Conservation (phyloP, 441 rosid genomes). For the Populus tomentosa region DNA sequence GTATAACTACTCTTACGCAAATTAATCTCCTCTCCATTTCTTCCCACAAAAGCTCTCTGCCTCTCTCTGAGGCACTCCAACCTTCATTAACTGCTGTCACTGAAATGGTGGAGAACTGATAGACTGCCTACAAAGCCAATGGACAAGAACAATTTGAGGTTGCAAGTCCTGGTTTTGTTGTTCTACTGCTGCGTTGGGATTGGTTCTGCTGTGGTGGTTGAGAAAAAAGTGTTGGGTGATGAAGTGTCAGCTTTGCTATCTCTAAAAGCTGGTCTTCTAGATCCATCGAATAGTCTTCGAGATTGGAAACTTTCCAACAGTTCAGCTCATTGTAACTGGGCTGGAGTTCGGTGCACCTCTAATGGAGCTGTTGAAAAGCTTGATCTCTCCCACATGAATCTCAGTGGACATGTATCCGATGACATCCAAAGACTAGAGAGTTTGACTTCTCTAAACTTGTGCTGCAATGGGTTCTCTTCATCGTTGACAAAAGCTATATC, state of each 20-base stretch:
- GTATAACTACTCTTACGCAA: constrained; percentile 30
- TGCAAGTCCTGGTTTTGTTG: constrained; percentile 33
- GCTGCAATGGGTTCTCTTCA: constrained; percentile 60
- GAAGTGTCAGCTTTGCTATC: constrained; percentile 53
- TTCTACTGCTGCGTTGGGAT: constrained; percentile 37
- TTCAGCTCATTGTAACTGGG: constrained; percentile 65
- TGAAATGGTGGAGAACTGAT: constrained; percentile 31
- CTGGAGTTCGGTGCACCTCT: constrained; percentile 70
- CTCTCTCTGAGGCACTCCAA: constrained; percentile 2
- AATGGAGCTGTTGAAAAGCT: constrained; percentile 63
- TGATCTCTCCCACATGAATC: constrained; percentile 76
- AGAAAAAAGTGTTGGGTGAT: constrained; percentile 21
- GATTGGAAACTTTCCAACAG: constrained; percentile 58
- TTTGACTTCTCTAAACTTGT: constrained; percentile 60
- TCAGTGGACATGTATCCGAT: constrained; percentile 61
- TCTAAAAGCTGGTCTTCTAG: constrained; percentile 49
- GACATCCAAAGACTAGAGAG: constrained; percentile 43
- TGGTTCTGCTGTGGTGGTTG: constrained; percentile 23
- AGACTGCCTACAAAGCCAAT: not conserved
- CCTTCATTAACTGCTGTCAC: not conserved
- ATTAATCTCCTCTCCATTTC: constrained; percentile 29
- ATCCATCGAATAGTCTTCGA: constrained; percentile 54
- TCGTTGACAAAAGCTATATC: constrained; percentile 41
- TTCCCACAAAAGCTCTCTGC: constrained; percentile 10
- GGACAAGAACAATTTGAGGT: constrained; percentile 29